These are phyloP conservation scores for Solanum paucissectum DNA, from an alignment of 257 asterid species.

Conservation along the genomic window DNA sequence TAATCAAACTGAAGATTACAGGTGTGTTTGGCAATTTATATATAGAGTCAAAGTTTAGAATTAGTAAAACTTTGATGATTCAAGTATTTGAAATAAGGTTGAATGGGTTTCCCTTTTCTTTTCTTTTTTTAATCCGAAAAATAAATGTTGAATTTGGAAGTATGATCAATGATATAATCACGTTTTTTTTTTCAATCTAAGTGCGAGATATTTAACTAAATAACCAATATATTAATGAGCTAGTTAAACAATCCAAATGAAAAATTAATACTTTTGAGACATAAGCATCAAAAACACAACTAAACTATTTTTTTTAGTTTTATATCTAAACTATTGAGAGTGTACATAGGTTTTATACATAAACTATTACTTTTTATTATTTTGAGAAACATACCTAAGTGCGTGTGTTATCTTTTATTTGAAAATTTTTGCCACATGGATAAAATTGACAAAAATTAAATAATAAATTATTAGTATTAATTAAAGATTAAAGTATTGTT, in stretches of 20 bases:
- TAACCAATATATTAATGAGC: not conserved
- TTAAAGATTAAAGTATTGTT: no score
- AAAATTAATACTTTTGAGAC: not conserved
- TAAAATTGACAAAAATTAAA: no score
- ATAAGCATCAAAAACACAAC: no score
- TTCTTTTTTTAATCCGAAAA: not conserved
- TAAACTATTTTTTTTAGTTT: no score
- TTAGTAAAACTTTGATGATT: not conserved
- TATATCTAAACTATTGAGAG: no score
- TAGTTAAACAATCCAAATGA: not conserved
- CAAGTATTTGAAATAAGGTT: not conserved
- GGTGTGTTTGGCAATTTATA: not conserved
- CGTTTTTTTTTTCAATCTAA: not conserved
- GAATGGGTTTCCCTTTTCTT: not conserved
- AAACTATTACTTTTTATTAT: no score
- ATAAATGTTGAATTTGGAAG: not conserved
- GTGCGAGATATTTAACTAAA: not conserved
- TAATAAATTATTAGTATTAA: no score
- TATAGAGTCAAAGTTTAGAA: not conserved
- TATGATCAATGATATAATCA: not conserved
- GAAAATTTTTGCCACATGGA: no score
- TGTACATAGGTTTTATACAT: no score
- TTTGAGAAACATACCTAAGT: no score
- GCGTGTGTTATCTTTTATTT: no score
- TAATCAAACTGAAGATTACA: not conserved